A percentile compares a stretch with the other conserved stretches of the same genome.
These are phyloP conservation scores for Fusarium tanahbumbuense DNA, from an alignment of 2,329 filamentous ascomycete genomes.

Conservation along the genomic window DNA sequence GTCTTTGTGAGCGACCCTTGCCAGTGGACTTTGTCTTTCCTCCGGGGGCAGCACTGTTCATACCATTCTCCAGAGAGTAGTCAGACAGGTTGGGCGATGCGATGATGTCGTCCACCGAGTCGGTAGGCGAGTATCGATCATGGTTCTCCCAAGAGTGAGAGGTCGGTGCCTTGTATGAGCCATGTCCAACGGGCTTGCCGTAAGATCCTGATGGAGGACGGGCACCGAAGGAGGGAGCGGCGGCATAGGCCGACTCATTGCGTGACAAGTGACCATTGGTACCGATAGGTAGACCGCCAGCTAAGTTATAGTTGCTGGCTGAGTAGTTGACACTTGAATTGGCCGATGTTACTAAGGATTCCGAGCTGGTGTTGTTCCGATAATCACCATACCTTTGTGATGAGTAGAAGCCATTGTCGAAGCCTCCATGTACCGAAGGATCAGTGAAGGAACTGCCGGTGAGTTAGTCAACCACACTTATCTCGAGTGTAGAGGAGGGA, in stretches of 20 bases:
- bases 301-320: slow-evolving; percentile 49
- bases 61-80: slow-evolving; percentile 66
- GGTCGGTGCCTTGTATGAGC: slow-evolving; percentile 56
- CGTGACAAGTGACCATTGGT: slow-evolving; percentile 54
- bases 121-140: slow-evolving; percentile 66
- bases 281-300: slow-evolving; percentile 44
- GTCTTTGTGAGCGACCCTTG: slow-evolving; percentile 69
- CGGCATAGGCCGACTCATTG: slow-evolving; percentile 55
- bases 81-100: slow-evolving; percentile 70
- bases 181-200: slow-evolving; percentile 47
- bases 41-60: slow-evolving; percentile 54
- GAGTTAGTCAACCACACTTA: slow-evolving; percentile 43
- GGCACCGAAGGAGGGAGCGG: slow-evolving; percentile 56
- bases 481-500: slow-evolving; percentile 5
- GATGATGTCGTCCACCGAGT: slow-evolving; percentile 69
- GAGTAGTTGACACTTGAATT: slow-evolving; percentile 59
- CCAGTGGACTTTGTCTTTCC: slow-evolving; percentile 59
- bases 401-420: slow-evolving; percentile 54
- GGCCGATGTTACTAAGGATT: slow-evolving; percentile 51
- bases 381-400: slow-evolving; percentile 54
- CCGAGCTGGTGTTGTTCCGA: slow-evolving; percentile 28
- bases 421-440: slow-evolving; percentile 49
- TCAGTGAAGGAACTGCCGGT: slow-evolving; percentile 49
- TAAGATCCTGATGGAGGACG: slow-evolving; percentile 57
- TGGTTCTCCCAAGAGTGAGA: slow-evolving; percentile 61